Evolutionary conservation across 2,329 filamentous ascomycete species (phyloP).

Genomic region (Dichotomopilus funicola): DNA sequence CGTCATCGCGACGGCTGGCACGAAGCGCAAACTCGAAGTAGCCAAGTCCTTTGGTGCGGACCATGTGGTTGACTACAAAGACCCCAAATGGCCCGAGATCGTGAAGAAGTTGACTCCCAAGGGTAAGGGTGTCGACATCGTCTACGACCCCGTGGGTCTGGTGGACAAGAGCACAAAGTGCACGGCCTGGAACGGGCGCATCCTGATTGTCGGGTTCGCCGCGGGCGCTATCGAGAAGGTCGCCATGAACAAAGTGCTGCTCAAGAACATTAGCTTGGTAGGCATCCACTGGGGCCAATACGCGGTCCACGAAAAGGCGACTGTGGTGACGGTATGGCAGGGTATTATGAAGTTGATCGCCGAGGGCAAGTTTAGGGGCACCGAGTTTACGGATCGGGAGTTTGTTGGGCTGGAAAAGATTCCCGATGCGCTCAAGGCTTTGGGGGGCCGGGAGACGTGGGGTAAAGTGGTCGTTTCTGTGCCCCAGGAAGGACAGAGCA

Average conservation of each 20-base stretch:
- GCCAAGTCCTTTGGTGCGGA: constrained; percentile 79
- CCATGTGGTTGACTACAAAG: constrained; percentile 69
- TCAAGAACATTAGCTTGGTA: constrained; percentile 90
- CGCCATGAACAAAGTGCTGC: constrained; percentile 80
- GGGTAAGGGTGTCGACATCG: constrained; percentile 73
- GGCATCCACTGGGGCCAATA: constrained; percentile 92
- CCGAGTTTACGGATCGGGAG: constrained; percentile 72
- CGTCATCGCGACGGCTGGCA: constrained; percentile 88
- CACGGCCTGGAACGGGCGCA: constrained; percentile 83
- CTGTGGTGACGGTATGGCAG: constrained; percentile 68
- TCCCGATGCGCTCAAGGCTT: constrained; percentile 65
- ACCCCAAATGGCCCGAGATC: constrained; percentile 54
- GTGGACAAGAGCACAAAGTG: constrained; percentile 86
- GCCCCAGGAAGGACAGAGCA: constrained; percentile 57
- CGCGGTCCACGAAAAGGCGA: constrained; percentile 62
- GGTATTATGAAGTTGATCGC: constrained; percentile 73
- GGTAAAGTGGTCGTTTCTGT: constrained; percentile 92
- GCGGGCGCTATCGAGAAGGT: constrained; percentile 84
- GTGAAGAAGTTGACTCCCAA: constrained; percentile 75
- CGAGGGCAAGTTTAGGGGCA: constrained; percentile 72
- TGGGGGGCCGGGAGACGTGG: constrained; percentile 82
- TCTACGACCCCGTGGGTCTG: constrained; percentile 89
- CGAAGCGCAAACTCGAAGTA: constrained; percentile 69
- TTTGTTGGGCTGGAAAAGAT: constrained; percentile 79
- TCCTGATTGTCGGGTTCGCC: constrained; percentile 86